phyloP scores from a whole-genome alignment of 441 rosid genomes.

The Kokia cookei region DNA sequence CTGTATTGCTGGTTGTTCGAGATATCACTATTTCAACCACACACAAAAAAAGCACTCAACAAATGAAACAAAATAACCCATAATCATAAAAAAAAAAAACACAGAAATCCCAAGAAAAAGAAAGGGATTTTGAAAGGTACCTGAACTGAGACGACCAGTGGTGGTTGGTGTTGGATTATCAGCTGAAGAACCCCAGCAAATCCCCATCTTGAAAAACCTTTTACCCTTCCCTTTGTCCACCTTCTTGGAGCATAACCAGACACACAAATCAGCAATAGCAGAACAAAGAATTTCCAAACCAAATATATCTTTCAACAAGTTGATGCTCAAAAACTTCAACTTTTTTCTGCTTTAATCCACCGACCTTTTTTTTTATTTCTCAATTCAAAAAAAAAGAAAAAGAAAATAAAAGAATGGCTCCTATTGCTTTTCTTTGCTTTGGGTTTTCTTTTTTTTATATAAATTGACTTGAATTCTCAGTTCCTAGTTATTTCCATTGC shows the following conservation, averaged over 20 bases:
- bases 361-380: neutral
- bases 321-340: neutral
- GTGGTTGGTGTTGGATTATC: constrained; percentile 37
- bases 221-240: neutral
- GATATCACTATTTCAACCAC: constrained; percentile 33
- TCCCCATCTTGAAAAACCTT: constrained; percentile 43
- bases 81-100: neutral
- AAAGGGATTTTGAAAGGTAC: constrained; percentile 11
- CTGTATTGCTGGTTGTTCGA: constrained; percentile 51
- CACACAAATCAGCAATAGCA: neutral
- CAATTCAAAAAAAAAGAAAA: neutral
- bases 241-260: neutral
- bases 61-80: neutral
- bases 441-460: neutral
- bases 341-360: neutral
- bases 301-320: neutral
- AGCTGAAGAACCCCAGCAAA: constrained; percentile 54
- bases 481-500: neutral
- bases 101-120: no score
- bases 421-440: neutral
- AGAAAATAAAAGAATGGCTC: neutral
- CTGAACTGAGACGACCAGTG: constrained; percentile 47
- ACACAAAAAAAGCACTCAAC: neutral
- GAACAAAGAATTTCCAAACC: neutral
- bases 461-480: neutral